Evolutionary conservation across 192 early-diverging fungal genomes (phyloP), one percentile per base, ranked within the genome.

Genomic region (Entomortierella chlamydospora): DNA sequence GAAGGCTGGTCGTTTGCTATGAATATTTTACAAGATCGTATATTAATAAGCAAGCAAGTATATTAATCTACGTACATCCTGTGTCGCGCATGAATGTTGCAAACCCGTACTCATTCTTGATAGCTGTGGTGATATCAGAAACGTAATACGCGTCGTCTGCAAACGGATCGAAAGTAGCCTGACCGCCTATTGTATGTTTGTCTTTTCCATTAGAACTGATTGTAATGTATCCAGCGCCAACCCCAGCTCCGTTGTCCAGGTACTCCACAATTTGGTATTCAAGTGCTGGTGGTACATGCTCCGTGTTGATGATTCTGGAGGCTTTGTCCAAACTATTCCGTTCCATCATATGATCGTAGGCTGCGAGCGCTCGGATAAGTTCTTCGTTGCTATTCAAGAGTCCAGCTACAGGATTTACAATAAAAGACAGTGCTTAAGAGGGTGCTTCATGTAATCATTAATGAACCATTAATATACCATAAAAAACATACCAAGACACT

Each of bases 321-420:
- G 22, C n/a, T 18, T 2, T 55, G 23, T 2, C 23, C 23, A 10
- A 29, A 11, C 17, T 13, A 28, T 29, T 30, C 18, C 30, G 61
- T 29, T 85, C 79, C 51, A 85, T 56, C 67, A 83, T 81, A 22
- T 83, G 78, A 42, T 72, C 54, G 54, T 85, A 81, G 1, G 73
- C 47, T 54, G 76, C 61, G 43, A 85, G 76, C 0, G 78, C 61
- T 33, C 37, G 68, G 6, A 83, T 49, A 4, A 83, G 34, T 28
- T 83, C 79, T 30, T 66, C 59, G 41, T 85, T 85, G 25, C 69
- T 65, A 33, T 68, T 42, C 29, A 85, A 33, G 9, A 85, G 31
- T 11, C 68, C 41, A 25, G 72, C 84, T 85, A 68, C 20, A 61
- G 15, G 15, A 17, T 59, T 29, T 56, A 26, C 39, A 59, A 66